A percentile compares a stretch with the other conserved stretches of the same genome.
Evolutionary conservation across 805 yeast genomes (phyloP).

Genomic region (Barnettozyma californica): DNA sequence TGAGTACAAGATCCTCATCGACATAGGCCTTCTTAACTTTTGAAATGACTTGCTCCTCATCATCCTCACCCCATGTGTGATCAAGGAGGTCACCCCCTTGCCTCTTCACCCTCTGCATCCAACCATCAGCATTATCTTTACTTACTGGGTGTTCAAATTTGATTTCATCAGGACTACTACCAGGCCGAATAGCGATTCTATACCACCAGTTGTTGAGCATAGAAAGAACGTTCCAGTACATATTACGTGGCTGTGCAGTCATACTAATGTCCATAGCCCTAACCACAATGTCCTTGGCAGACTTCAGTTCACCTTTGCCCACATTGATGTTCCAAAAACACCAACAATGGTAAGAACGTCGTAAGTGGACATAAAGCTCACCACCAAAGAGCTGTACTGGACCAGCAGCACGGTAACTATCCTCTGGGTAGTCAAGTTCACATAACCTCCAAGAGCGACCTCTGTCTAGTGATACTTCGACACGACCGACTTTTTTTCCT

Average conservation of each 20-base stretch:
- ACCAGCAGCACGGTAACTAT: constrained; percentile 28
- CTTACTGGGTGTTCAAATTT: constrained; percentile 26
- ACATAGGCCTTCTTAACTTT: constrained; percentile 10
- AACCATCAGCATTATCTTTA: constrained; percentile 28
- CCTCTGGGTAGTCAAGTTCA: constrained; percentile 30
- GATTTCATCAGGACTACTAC: constrained; percentile 11
- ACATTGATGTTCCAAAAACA: constrained; percentile 30
- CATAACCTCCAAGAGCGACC: constrained; percentile 29
- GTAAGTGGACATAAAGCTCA: constrained; percentile 28
- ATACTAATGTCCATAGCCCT: constrained; percentile 33
- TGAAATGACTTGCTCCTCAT: constrained; percentile 8
- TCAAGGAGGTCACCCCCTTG: constrained; percentile 28
- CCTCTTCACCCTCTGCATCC: constrained; percentile 33
- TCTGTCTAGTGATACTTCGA: constrained; percentile 29
- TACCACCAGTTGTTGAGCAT: constrained; percentile 36
- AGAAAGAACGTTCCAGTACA: constrained; percentile 35
- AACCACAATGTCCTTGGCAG: constrained; percentile 28
- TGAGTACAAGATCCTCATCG: constrained; percentile 26
- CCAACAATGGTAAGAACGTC: constrained; percentile 31
- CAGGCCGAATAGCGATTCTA: constrained; percentile 25
- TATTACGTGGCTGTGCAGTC: constrained; percentile 31
- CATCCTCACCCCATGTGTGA: constrained; percentile 28
- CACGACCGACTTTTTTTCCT: constrained; percentile 29
- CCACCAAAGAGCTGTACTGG: constrained; percentile 29
- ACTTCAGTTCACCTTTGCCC: constrained; percentile 14